Percentiles rank a stretch among this genome's conserved stretches.
phyloP scores from a whole-genome alignment of 78 protist species.

The Polysphondylium violaceum region DNA sequence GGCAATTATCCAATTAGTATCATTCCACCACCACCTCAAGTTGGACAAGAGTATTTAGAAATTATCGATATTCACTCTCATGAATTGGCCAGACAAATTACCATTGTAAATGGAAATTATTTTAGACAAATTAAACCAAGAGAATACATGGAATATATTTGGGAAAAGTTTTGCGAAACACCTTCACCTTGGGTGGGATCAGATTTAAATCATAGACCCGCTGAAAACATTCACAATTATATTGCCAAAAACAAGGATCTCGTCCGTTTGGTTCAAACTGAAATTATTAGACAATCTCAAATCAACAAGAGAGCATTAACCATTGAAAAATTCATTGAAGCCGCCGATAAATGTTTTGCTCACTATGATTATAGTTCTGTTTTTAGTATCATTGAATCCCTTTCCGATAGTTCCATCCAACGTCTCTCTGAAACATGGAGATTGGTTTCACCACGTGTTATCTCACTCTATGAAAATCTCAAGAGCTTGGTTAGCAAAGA shows the following conservation, averaged over 20 bases:
- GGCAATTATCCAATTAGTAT: slow-evolving; percentile 47
- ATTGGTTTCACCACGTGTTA: neutral
- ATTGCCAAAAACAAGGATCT: slow-evolving; percentile 33
- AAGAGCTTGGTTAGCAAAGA: slow-evolving; percentile 44
- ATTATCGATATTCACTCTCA: slow-evolving; percentile 31
- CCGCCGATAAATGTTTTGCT: slow-evolving; percentile 45
- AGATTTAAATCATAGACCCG: slow-evolving; percentile 8
- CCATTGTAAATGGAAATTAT: slow-evolving; percentile 24
- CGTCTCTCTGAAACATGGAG: slow-evolving; percentile 59
- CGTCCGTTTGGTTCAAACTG: slow-evolving; percentile 14
- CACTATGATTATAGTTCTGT: slow-evolving; percentile 36
- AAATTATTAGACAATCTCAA: slow-evolving; percentile 29
- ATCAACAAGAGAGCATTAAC: slow-evolving; percentile 23
- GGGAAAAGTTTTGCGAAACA: slow-evolving; percentile 38
- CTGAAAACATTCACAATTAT: slow-evolving; percentile 32
- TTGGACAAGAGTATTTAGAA: slow-evolving; percentile 35
- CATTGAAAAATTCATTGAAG: slow-evolving; percentile 54
- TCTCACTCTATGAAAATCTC: neutral
- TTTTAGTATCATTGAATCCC: slow-evolving; percentile 30
- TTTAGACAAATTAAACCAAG: slow-evolving; percentile 31
- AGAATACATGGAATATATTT: slow-evolving; percentile 41
- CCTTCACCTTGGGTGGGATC: slow-evolving; percentile 35
- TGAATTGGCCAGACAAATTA: slow-evolving; percentile 62
- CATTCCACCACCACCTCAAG: slow-evolving; percentile 67
- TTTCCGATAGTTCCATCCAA: slow-evolving; percentile 5